phyloP scores from a whole-genome alignment of 345 rosid species.

The Mallotus nudiflorus region DNA sequence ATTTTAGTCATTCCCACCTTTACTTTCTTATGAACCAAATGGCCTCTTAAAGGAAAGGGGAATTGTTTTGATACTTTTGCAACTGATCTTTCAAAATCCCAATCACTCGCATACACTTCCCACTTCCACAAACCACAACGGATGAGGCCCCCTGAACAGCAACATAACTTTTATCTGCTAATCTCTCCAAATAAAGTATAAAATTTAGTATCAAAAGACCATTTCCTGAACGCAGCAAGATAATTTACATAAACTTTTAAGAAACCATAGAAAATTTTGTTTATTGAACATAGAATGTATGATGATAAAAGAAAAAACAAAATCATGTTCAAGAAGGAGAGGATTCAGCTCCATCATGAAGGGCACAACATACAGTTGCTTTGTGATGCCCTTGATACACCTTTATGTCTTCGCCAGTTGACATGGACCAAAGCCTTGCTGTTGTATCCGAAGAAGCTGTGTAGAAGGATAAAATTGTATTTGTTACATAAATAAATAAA shows the following conservation, averaged over 20 bases:
- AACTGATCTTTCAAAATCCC: no score
- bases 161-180: no score
- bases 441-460: conserved; percentile 92
- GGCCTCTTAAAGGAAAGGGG: no score
- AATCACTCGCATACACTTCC: no score
- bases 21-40: no score
- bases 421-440: conserved; percentile 85
- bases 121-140: no score
- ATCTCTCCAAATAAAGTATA: no score
- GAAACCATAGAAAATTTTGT: not conserved
- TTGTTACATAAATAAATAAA: not conserved
- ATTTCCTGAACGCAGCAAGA: not conserved
- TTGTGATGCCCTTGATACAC: conserved; percentile 90
- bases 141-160: no score
- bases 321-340: conserved; percentile 38
- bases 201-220: no score
- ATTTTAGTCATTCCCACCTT: no score
- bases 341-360: conserved; percentile 78
- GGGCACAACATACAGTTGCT: conserved; percentile 93
- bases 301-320: not conserved
- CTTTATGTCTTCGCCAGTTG: conserved; percentile 58
- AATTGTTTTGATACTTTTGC: no score
- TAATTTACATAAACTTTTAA: not conserved
- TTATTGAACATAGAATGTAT: not conserved
- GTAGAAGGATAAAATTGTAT: not conserved